phyloP scores from a whole-genome alignment of 176 grass and related monocot genomes.

The Miscanthus lutarioriparius region DNA sequence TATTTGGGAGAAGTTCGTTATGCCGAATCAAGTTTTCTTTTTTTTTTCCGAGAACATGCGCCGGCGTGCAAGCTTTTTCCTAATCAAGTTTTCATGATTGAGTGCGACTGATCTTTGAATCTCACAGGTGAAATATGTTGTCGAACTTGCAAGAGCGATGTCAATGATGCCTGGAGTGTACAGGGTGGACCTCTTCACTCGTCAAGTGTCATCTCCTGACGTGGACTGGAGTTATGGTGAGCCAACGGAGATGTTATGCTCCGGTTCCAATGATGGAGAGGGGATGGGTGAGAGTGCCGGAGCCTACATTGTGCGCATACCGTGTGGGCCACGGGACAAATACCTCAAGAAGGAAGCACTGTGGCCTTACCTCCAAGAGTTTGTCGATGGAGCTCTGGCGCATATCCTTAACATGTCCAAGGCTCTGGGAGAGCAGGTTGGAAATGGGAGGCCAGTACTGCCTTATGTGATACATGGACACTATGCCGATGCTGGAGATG shows the following conservation, averaged over 20 bases:
- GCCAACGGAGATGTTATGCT: slow-evolving; percentile 82
- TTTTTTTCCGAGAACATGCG: too few species aligned
- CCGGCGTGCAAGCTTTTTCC: too few species aligned
- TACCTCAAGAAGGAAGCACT: slow-evolving; percentile 82
- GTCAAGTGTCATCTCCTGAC: slow-evolving; percentile 85
- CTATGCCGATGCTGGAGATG: slow-evolving; percentile 95
- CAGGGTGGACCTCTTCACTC: slow-evolving; percentile 91
- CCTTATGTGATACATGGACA: slow-evolving; percentile 96
- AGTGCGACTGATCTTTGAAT: background rate
- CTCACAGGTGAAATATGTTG: slow-evolving; percentile 87
- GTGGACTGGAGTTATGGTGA: slow-evolving; percentile 99
- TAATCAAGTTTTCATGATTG: background rate
- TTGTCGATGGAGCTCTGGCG: slow-evolving; percentile 77
- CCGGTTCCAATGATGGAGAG: slow-evolving; percentile 62
- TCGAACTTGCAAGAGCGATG: slow-evolving; percentile 87
- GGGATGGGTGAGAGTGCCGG: slow-evolving; percentile 75
- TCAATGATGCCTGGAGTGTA: slow-evolving; percentile 96
- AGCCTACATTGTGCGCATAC: slow-evolving; percentile 90
- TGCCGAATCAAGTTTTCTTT: background rate
- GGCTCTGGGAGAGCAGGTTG: slow-evolving; percentile 78
- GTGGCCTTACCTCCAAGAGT: slow-evolving; percentile 95
- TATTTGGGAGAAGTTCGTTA: background rate
- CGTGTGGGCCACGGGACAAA: slow-evolving; percentile 65
- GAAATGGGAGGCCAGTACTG: slow-evolving; percentile 69
- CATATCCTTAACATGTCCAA: slow-evolving; percentile 98